phyloP scores from a whole-genome alignment of 805 yeast species.

The Isabelozyma pseudorhagii region DNA sequence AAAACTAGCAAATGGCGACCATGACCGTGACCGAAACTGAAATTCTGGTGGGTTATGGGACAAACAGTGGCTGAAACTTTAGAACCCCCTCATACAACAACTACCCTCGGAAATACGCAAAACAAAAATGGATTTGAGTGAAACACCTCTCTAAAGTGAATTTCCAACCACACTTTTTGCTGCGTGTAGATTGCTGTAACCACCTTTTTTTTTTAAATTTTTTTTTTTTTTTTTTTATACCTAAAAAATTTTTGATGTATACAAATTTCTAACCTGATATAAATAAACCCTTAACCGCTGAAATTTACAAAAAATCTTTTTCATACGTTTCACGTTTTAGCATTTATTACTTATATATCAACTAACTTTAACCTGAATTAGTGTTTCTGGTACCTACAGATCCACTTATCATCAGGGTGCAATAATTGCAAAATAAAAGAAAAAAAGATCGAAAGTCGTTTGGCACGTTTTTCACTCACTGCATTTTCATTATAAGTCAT shows the following conservation, averaged over 20 bases:
- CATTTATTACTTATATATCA: neutral
- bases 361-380: neutral
- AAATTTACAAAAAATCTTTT: neutral
- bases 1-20: neutral
- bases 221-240: conserved; percentile 1
- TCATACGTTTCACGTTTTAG: neutral
- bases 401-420: neutral
- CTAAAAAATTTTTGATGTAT: neutral
- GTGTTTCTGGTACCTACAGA: neutral
- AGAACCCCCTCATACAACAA: neutral
- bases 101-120: neutral
- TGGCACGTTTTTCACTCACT: conserved; percentile 4
- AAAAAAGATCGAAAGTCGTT: neutral
- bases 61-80: neutral
- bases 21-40: neutral
- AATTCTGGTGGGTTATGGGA: neutral
- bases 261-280: conserved; percentile 1
- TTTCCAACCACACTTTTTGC: conserved; percentile 3
- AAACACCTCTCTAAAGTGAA: neutral
- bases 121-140: neutral
- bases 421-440: neutral
- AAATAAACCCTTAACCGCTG: conserved; percentile 5
- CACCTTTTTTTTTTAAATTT: conserved; percentile 2
- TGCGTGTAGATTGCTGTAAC: conserved; percentile 3
- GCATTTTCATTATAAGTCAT: neutral